Base-by-base conservation (phyloP, 805 yeast species). In the Danielia oregonensis region DNA sequence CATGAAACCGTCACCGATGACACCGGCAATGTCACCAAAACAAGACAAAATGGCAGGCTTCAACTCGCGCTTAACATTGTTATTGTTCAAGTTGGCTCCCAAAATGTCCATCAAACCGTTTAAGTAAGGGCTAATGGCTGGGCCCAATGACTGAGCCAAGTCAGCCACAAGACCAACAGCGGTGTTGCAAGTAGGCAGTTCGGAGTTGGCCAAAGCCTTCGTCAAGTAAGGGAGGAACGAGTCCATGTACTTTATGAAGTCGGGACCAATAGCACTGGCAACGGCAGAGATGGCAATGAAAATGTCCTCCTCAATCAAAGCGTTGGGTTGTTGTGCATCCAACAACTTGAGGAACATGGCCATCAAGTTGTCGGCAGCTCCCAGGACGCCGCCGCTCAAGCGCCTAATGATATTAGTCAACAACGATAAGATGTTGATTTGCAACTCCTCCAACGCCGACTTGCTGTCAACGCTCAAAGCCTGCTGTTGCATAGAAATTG, bases 81-180 rank as follows among this genome's bases (percentile, higher is more conserved):
- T 70, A 49, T 76, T 76, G 39, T 82, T 78, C 43, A 93, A 70
- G 52, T 79, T 78, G 31, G 74, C 71, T 35, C 95, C 91, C 54
- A 93, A 72, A 30, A 83, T 82, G 33, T 76, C 76, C 95, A 93
- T 88, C 54, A 91, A 74, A 3, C 82, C 83, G 40, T 79, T 79
- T 43, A 85, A 78, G 57, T 86, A 91, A 35, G 83, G 86, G 39
- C 74, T 72, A 46, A 89, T 78, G 17, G 70, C 71, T 16, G 70
- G 73, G 21, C 94, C 95, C 34, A 93, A 71, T 0, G 97, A 86
- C 54, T 88, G 95, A 7, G 94, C 77, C 48, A 91, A 81, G 63
- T 93, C 98, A 13, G 96, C 96, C 39, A 93, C 88, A 32, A 93
- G 74, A 4, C 98, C 97, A 37, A 93, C 88, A 3, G 97, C 95